A percentile compares a stretch with the other conserved stretches of the same genome.
Evolutionary conservation across 2,329 filamentous ascomycete species (phyloP).

Genomic region (Colletotrichum musae): DNA sequence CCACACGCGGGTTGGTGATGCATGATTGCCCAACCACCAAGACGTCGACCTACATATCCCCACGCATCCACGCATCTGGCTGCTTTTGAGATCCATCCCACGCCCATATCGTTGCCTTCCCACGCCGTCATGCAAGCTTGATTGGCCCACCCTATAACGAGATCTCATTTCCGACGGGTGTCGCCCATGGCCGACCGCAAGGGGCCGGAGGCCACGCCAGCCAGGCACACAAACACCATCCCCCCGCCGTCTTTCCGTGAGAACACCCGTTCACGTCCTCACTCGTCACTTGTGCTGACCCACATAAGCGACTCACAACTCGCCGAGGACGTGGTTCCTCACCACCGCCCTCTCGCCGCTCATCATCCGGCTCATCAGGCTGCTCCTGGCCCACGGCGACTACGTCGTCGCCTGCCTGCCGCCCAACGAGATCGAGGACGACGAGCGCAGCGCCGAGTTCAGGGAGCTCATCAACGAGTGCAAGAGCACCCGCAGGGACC

Average conservation of each 20-base stretch:
- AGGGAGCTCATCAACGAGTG: conserved; percentile 82
- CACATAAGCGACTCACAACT: conserved; percentile 74
- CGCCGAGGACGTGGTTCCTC: conserved; percentile 92
- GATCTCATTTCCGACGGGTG: conserved; percentile 9
- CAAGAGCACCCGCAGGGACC: conserved; percentile 73
- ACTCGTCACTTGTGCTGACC: conserved; percentile 41
- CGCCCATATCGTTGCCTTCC: conserved; percentile 1
- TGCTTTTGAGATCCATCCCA: not conserved
- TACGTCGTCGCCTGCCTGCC: conserved; percentile 89
- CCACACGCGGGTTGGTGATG: conserved; percentile 9
- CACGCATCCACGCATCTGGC: conserved; percentile 10
- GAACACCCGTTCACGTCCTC: conserved; percentile 50
- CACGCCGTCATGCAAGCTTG: conserved; percentile 3
- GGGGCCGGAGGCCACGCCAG: conserved; percentile 34
- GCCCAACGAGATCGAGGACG: conserved; percentile 83
- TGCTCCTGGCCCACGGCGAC: conserved; percentile 91
- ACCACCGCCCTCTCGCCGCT: conserved; percentile 90
- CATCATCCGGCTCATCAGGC: conserved; percentile 83
- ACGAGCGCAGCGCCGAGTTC: conserved; percentile 83
- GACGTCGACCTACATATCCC: conserved; percentile 16
- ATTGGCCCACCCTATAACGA: conserved; percentile 13
- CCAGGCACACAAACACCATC: conserved; percentile 50
- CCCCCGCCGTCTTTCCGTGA: conserved; percentile 68
- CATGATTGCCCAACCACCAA: conserved; percentile 11
- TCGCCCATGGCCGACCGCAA: conserved; percentile 41